Base-by-base conservation (phyloP, 2,329 filamentous ascomycete species). In the Hawksworthiomyces lignivorus region DNA sequence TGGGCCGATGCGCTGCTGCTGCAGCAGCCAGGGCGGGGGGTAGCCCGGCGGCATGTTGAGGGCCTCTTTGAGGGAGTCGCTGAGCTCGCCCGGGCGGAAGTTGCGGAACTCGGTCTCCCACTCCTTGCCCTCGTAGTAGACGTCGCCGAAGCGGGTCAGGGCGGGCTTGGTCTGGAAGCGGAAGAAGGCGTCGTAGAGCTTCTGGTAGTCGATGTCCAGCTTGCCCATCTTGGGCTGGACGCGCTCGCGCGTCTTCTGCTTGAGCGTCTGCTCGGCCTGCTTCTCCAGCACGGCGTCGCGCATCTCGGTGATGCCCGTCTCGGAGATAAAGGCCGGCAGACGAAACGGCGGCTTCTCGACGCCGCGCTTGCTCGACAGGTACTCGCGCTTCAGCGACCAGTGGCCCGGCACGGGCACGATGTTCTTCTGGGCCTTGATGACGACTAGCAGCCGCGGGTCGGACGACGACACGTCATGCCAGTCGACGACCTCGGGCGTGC, bases 81-180 rank as follows among this genome's bases (percentile, higher is more conserved):
- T 92, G 36, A 97, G 64, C 54, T 97, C 89, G 27, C 92, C 92
- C 1, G 92, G 87, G 50, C 88, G 81, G 46, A 96, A 77, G 64
- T 96, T 86, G 53, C 86, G 82, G 49, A 94, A 75, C 59, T 97
- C 94, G 1, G 92, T 95, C 64, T 98, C 92, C 57, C 87, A 92
- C 60, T 98, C 92, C 62, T 98, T 98, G 58, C 92, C 92, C 64
- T 98, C 92, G 61, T 97, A 97, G 63, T 98, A 98, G n/a, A 98
- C 89, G 62, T 98, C 92, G 30, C 92, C 92, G 54, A 95, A 98
- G 32, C 89, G 78, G 24, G 92, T 97, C 49, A 98, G 68, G 53
- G 88, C 82, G 0, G 92, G 92, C 64, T 98, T 98, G 30, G 87
- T 94, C 66, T 98, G 92, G 59, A 95, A 94, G 46, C 88, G 80